These are phyloP conservation scores for Colletotrichum cuscutae DNA, from an alignment of 2,329 filamentous ascomycete species.

Conservation along the genomic window DNA sequence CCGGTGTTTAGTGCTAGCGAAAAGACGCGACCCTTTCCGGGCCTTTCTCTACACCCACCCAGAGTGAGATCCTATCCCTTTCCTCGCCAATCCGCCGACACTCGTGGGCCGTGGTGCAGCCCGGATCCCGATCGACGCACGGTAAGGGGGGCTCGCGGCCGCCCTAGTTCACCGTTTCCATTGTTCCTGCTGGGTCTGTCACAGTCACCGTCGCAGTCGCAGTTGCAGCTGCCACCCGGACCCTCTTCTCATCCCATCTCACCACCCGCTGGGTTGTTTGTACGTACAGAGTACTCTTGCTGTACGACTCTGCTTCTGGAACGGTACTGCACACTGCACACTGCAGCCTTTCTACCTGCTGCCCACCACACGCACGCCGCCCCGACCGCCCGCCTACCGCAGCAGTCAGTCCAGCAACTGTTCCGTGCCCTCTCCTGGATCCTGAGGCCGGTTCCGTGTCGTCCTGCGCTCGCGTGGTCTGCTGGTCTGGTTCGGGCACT, in stretches of 20 bases:
- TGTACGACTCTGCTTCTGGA: constrained; percentile 5
- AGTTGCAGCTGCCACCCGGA: neutral
- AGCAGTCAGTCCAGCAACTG: constrained; percentile 5
- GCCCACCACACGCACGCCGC: neutral
- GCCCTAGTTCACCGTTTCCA: constrained; percentile 24
- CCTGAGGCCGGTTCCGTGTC: constrained; percentile 20
- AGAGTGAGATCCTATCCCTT: neutral
- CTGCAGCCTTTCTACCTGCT: neutral
- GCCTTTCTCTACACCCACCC: neutral
- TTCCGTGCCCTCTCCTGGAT: constrained; percentile 29
- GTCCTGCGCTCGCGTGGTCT: constrained; percentile 25
- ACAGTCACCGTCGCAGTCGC: neutral
- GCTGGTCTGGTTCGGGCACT: neutral
- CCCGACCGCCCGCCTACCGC: neutral
- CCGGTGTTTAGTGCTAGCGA: neutral
- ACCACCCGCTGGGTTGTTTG: constrained; percentile 1
- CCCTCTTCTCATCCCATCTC: constrained; percentile 2
- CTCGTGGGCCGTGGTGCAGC: constrained; percentile 4
- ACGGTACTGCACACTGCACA: neutral
- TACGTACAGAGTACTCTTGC: constrained; percentile 12
- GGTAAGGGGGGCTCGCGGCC: constrained; percentile 17
- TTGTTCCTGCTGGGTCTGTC: constrained; percentile 21
- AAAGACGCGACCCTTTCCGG: neutral
- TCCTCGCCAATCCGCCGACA: neutral
- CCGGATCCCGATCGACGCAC: constrained; percentile 10